These are phyloP conservation scores for Saccharomycopsis babjevae DNA, from an alignment of 805 yeast genomes.

Conservation along the genomic window DNA sequence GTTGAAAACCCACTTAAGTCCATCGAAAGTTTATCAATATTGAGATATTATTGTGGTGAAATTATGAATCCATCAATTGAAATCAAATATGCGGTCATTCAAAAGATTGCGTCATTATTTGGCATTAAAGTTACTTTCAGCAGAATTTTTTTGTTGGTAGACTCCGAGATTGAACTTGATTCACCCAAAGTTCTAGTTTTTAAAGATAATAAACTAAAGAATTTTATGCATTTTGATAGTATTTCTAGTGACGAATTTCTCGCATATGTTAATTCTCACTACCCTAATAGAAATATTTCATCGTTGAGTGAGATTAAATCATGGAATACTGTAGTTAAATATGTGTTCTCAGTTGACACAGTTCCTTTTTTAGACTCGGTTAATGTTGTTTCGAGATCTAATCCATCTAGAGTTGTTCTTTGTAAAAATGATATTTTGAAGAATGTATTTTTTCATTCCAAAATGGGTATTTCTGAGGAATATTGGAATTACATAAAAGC, in stretches of 20 bases:
- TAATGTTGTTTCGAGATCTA: not conserved
- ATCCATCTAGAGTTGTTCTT: not conserved
- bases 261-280: not conserved
- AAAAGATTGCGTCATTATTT: not conserved
- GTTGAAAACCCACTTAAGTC: not conserved
- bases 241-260: not conserved
- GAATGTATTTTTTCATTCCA: not conserved
- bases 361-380: not conserved
- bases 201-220: not conserved
- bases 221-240: not conserved
- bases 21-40: not conserved
- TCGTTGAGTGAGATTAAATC: not conserved
- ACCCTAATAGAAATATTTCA: not conserved
- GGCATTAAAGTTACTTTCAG: not conserved
- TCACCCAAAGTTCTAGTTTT: not conserved
- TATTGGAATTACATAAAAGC: not conserved
- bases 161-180: not conserved
- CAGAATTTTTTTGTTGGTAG: not conserved
- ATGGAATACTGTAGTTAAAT: not conserved
- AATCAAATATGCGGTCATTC: conserved; percentile 1
- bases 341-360: not conserved
- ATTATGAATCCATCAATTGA: not conserved
- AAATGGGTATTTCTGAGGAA: not conserved
- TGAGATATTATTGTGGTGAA: not conserved
- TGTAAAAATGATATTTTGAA: not conserved